phyloP scores from a whole-genome alignment of 1,284 basidiomycete genomes.

The Chiua sp. region DNA sequence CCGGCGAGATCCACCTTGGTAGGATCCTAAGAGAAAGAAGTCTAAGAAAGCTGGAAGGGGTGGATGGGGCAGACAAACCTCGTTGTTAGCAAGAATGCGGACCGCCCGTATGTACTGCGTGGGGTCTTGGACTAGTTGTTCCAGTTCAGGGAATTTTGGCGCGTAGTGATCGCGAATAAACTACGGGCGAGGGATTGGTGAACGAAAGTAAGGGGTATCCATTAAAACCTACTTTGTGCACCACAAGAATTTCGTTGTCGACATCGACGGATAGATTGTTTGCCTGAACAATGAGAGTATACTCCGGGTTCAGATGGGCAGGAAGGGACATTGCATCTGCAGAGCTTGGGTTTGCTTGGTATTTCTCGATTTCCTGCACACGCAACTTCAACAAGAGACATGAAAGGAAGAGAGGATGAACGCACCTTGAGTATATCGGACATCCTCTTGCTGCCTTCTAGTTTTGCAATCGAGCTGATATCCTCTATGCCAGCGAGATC shows the following conservation, averaged over 20 bases:
- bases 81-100: constrained; percentile 84
- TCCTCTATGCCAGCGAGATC: constrained; percentile 85
- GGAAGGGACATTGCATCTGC: constrained; percentile 79
- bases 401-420: constrained; percentile 4
- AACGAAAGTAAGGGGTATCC: constrained; percentile 32
- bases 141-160: constrained; percentile 95
- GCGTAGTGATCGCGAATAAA: constrained; percentile 99
- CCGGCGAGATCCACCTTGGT: constrained; percentile 83
- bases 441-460: constrained; percentile 89
- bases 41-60: not conserved
- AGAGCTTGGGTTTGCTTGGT: constrained; percentile 77
- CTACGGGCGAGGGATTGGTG: constrained; percentile 44
- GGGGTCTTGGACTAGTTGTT: constrained; percentile 92
- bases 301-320: constrained; percentile 94
- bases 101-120: constrained; percentile 94
- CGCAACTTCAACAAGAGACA: not conserved
- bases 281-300: constrained; percentile 94
- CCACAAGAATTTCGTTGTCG: constrained; percentile 97
- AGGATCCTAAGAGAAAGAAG: constrained; percentile 59
- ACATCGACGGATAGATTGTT: constrained; percentile 99
- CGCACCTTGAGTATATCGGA: constrained; percentile 81
- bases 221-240: constrained; percentile 80
- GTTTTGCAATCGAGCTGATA: constrained; percentile 85
- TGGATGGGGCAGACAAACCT: constrained; percentile 47
- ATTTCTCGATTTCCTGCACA: constrained; percentile 87